Evolutionary conservation across 257 asterid species (phyloP), one percentile per base, ranked within the genome.

Genomic region (Plantago major): DNA sequence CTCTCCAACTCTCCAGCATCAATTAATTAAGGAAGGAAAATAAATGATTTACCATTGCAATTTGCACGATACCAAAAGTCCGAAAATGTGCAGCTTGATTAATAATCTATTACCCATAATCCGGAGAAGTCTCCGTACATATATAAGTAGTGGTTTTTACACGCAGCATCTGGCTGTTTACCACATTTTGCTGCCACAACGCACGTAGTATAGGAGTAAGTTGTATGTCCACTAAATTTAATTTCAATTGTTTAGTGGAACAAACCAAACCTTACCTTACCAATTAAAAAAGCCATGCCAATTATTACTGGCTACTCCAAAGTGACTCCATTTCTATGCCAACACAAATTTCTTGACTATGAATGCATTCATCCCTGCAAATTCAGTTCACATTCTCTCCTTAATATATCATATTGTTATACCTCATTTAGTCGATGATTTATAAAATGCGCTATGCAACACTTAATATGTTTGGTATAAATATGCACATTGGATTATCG

Each of bases 351-450:
- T 19, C 37, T 10, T 52, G 57, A 52, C 58, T 18, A 22, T 13
- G 58, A 52, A 52, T 52, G 58, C 58, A 52, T 26, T 52, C 22
- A n/a, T n/a, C n/a, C n/a, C n/a, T n/a, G n/a, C n/a, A 17, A 9
- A 9, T 13, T 14, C 14, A 15, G 14, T 47, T 47, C 8, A 47
- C 16, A 11, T 6, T 46, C 6, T 46, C 1, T 46, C 15, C n/a
- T 8, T 13, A 11, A 11, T 11, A n/a, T n/a, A n/a, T n/a, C n/a
- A n/a, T n/a, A n/a, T n/a, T n/a, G n/a, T n/a, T n/a, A n/a, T n/a
- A n/a, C n/a, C n/a, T n/a, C n/a, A n/a, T n/a, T n/a, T n/a, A n/a
- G n/a, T n/a, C n/a, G n/a, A n/a, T n/a, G n/a, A n/a, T n/a, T n/a
- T n/a, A n/a, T n/a, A n/a, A n/a, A n/a, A n/a, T n/a, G n/a, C n/a